Evolutionary conservation across 805 yeast genomes (phyloP).

Genomic region (Geotrichum ghanense): DNA sequence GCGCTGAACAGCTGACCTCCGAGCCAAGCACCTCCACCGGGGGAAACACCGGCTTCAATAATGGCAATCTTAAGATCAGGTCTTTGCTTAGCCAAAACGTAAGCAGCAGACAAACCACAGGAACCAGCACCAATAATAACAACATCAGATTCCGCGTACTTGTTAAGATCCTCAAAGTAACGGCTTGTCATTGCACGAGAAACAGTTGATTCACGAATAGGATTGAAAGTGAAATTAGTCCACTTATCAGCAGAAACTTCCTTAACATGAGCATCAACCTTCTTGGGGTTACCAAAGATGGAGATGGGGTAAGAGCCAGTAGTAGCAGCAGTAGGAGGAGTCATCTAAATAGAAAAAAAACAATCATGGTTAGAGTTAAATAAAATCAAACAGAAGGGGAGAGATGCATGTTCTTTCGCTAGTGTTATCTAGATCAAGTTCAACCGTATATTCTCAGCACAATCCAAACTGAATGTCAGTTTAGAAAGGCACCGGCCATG

Average conservation of each 20-base stretch:
- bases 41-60: constrained; percentile 62
- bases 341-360: constrained; percentile 4
- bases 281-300: background rate
- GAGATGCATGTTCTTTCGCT: constrained; percentile 33
- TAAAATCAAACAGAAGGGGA: constrained; percentile 3
- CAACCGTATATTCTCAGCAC: constrained; percentile 33
- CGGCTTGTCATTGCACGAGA: constrained; percentile 72
- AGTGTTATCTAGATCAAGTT: constrained; percentile 35
- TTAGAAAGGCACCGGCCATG: constrained; percentile 15
- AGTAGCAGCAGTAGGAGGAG: constrained; percentile 15
- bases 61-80: constrained; percentile 68
- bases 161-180: constrained; percentile 61
- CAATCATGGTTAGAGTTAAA: background rate
- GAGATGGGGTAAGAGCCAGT: constrained; percentile 2
- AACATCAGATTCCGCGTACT: constrained; percentile 62
- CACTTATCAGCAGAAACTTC: constrained; percentile 33
- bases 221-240: constrained; percentile 57
- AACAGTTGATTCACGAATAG: constrained; percentile 68
- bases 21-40: constrained; percentile 74
- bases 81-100: constrained; percentile 56
- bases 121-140: constrained; percentile 74
- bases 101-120: constrained; percentile 69
- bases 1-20: constrained; percentile 72
- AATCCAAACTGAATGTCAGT: background rate
- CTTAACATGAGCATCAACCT: constrained; percentile 6